phyloP scores from a whole-genome alignment of 495 filamentous ascomycete species.

The Oidiodendron maius region DNA sequence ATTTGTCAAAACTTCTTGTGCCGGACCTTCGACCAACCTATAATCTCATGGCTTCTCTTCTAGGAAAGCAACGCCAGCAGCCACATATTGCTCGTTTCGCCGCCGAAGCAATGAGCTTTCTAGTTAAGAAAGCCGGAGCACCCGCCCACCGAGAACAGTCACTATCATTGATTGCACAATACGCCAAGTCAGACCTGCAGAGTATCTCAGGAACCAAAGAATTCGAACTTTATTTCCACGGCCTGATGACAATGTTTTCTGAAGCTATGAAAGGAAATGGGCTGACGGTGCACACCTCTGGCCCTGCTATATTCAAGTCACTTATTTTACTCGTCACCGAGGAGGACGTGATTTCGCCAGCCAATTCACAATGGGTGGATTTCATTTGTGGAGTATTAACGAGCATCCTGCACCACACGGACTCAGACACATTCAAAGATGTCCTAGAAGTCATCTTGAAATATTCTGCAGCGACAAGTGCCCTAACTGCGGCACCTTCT shows the following conservation, averaged over 20 bases:
- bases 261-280: conserved; percentile 85
- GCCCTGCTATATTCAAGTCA: conserved; percentile 58
- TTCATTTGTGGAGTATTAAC: conserved; percentile 69
- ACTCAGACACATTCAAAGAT: conserved; percentile 59
- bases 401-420: conserved; percentile 76
- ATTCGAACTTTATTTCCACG: conserved; percentile 65
- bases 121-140: conserved; percentile 80
- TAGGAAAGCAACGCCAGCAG: conserved; percentile 78
- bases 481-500: conserved; percentile 1
- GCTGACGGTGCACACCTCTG: conserved; percentile 73
- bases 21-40: conserved; percentile 81
- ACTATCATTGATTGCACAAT: conserved; percentile 59
- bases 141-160: conserved; percentile 67
- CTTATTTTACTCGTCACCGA: conserved; percentile 48
- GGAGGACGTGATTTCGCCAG: conserved; percentile 37
- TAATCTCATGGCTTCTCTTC: conserved; percentile 73
- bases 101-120: conserved; percentile 89
- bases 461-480: conserved; percentile 27
- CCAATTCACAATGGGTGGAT: conserved; percentile 45
- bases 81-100: conserved; percentile 83
- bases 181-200: conserved; percentile 62
- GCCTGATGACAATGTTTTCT: conserved; percentile 83
- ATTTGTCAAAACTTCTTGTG: conserved; percentile 77
- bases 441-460: conserved; percentile 53
- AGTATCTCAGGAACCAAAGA: conserved; percentile 43